These are phyloP conservation scores for Candida maesae DNA, from an alignment of 805 yeast species.

Conservation along the genomic window DNA sequence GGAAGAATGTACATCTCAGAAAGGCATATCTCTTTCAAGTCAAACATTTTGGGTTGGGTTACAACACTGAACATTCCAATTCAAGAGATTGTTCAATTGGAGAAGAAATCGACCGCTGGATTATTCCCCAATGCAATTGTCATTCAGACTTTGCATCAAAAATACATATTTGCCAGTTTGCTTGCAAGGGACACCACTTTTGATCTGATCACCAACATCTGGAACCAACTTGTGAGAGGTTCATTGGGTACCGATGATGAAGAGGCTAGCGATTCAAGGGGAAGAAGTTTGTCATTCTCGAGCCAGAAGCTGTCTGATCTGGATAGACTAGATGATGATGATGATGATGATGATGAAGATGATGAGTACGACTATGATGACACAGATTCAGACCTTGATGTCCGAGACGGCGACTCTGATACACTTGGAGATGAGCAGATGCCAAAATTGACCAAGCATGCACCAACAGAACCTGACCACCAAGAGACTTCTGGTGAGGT, in stretches of 20 bases:
- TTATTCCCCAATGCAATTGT: slow-evolving; percentile 84
- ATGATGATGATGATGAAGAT: slow-evolving; percentile 12
- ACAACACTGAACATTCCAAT: slow-evolving; percentile 74
- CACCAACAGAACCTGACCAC: slow-evolving; percentile 45
- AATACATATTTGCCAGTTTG: slow-evolving; percentile 82
- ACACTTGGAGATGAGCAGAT: too few relatives aligned
- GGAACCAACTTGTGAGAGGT: slow-evolving; percentile 46
- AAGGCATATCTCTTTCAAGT: slow-evolving; percentile 75
- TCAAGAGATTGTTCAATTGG: slow-evolving; percentile 69
- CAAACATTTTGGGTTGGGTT: slow-evolving; percentile 87
- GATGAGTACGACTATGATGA: slow-evolving; percentile 15
- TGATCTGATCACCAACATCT: slow-evolving; percentile 51
- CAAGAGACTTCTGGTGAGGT: slow-evolving; percentile 46
- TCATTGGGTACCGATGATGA: slow-evolving; percentile 14
- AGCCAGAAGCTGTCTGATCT: slow-evolving; percentile 20
- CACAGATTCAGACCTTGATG: slow-evolving; percentile 7
- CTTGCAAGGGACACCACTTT: slow-evolving; percentile 62
- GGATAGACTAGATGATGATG: slow-evolving; percentile 9
- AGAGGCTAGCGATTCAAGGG: slow-evolving; percentile 13
- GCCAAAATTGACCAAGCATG: slow-evolving; percentile 31
- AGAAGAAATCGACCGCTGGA: slow-evolving; percentile 81
- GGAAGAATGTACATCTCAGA: slow-evolving; percentile 84
- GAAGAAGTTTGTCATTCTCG: slow-evolving; percentile 5
- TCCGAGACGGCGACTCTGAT: slow-evolving; percentile 2
- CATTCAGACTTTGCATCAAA: slow-evolving; percentile 38